phyloP scores from a whole-genome alignment of 192 early-diverging fungal species.

The Funneliformis geosporum region DNA sequence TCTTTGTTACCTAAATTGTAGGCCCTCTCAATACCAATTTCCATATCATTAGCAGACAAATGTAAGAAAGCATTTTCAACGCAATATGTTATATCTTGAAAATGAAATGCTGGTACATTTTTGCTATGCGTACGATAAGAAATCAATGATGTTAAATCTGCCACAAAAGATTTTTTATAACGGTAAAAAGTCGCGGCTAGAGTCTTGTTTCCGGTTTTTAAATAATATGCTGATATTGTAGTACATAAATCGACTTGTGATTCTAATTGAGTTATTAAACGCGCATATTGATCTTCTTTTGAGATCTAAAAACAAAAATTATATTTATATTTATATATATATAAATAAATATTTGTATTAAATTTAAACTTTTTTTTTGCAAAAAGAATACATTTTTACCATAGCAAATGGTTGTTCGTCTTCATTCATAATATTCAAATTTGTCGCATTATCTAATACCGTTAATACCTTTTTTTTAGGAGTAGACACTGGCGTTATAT shows the following conservation, averaged over 20 bases:
- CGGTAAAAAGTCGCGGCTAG: slow-evolving; percentile 57
- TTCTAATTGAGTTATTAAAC: slow-evolving; percentile 50
- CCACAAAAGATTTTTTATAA: slow-evolving; percentile 57
- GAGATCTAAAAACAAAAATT: slow-evolving; percentile 34
- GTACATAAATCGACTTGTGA: slow-evolving; percentile 59
- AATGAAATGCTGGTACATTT: slow-evolving; percentile 52
- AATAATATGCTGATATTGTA: slow-evolving; percentile 42
- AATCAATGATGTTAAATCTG: slow-evolving; percentile 55
- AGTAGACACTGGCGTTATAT: slow-evolving; percentile 36
- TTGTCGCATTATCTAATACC: slow-evolving; percentile 31
- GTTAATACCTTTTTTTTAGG: slow-evolving; percentile 37
- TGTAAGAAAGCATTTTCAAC: slow-evolving; percentile 52
- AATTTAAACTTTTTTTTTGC: too few relatives aligned
- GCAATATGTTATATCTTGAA: slow-evolving; percentile 57
- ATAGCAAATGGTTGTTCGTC: background rate
- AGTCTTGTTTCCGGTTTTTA: slow-evolving; percentile 50
- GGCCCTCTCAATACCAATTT: slow-evolving; percentile 59
- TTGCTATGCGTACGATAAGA: slow-evolving; percentile 42
- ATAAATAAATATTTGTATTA: too few relatives aligned
- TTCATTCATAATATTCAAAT: background rate
- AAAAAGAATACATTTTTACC: too few relatives aligned
- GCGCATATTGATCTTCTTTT: slow-evolving; percentile 45
- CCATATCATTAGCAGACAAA: slow-evolving; percentile 67
- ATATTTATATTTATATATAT: too few relatives aligned
- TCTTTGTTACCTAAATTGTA: slow-evolving; percentile 57